phyloP scores from a whole-genome alignment of 1,139 yeast species.

The Saccharomyces hybrid region DNA sequence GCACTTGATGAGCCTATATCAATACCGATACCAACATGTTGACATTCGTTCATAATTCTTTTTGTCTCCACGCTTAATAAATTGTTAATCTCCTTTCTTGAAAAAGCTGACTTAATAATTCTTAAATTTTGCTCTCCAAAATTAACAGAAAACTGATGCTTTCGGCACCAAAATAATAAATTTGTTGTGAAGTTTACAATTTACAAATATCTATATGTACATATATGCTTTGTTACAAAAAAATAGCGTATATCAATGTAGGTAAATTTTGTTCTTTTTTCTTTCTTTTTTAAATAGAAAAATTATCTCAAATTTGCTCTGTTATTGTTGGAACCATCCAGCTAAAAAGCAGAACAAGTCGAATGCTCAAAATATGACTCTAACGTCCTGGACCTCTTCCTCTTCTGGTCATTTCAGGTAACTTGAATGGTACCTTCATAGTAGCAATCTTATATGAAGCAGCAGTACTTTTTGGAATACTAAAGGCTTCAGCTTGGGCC shows the following conservation, averaged over 20 bases:
- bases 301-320: background rate
- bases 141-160: background rate
- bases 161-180: background rate
- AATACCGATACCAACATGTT: slow-evolving; percentile 36
- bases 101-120: background rate
- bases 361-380: background rate
- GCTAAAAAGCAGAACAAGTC: background rate
- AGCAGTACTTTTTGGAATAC: slow-evolving; percentile 61
- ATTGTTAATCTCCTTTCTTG: background rate
- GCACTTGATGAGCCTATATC: slow-evolving; percentile 52
- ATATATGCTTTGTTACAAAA: background rate
- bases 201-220: background rate
- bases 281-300: background rate
- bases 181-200: background rate
- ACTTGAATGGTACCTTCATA: slow-evolving; percentile 79
- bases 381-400: slow-evolving; percentile 39
- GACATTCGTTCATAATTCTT: background rate
- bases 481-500: slow-evolving; percentile 76
- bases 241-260: background rate
- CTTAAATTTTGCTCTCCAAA: background rate
- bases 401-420: slow-evolving; percentile 77
- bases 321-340: background rate
- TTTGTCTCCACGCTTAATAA: background rate
- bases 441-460: slow-evolving; percentile 70
- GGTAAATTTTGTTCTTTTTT: background rate